Evolutionary conservation across 352 stramenopile genomes (phyloP), one percentile per base, ranked within the genome.

Genomic region (Pythium phragmiticola): DNA sequence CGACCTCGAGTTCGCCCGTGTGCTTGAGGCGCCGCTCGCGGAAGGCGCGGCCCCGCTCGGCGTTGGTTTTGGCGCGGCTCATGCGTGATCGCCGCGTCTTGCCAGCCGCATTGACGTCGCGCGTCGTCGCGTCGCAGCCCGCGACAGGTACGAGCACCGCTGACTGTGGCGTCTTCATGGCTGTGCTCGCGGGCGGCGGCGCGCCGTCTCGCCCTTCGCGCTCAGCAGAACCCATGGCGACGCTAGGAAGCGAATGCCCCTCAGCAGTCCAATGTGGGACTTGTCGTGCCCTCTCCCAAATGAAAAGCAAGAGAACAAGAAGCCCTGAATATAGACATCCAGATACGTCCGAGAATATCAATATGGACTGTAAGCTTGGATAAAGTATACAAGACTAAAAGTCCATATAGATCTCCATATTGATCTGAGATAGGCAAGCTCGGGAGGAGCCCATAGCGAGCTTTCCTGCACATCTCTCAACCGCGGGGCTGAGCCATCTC

Each of bases 31-130:
- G 57, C 14, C 61, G 59, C 49, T 58, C 65, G 36, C 65, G 65
- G 43, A 71, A 71, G n/a, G 54, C 57, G 30, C 61, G 53, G 28
- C 65, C 65, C n/a, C 65, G 65, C 65, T 71, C 65, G 34, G 53
- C 57, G 57, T 71, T 71, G 42, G 59, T 67, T 50, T 43, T 66
- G 39, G 54, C 62, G 30, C 62, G 53, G 36, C 47, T 55, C n/a
- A 19, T 47, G 45, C 57, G 57, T 21, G 14, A 7, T 13, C 57
- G 47, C 12, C 55, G 45, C 37, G 33, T n/a, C 33, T 52, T 45
- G 48, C 14, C 21, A 17, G 16, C 2, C 11, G 37, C 7, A 4
- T 3, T 53, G 23, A 19, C 14, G 23, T 14, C 28, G 45, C n/a
- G 13, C 11, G 51, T 34, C 1, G 51, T 39, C 47, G 4, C 28